phyloP scores from a whole-genome alignment of 2,329 filamentous ascomycete genomes.

The Rhynchosporium secalis region DNA sequence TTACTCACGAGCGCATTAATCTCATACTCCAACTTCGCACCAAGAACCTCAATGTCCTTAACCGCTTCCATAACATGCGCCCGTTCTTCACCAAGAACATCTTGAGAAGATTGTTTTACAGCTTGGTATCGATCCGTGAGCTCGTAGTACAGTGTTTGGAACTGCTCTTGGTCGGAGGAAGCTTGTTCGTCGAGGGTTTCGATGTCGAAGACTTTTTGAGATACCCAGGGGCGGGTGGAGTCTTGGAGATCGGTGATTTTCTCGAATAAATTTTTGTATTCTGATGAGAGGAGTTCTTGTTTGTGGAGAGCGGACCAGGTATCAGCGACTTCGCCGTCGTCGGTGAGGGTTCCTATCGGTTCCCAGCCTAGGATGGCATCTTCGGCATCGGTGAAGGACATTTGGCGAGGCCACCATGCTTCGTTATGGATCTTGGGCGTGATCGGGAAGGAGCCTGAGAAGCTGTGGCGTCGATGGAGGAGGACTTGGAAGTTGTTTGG shows the following conservation, averaged over 20 bases:
- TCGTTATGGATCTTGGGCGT: slow-evolving; percentile 49
- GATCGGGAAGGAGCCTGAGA: slow-evolving; percentile 43
- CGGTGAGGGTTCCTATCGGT: slow-evolving; percentile 48
- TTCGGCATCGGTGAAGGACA: slow-evolving; percentile 75
- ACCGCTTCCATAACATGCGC: slow-evolving; percentile 67
- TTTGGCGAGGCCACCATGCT: slow-evolving; percentile 65
- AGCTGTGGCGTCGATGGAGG: slow-evolving; percentile 64
- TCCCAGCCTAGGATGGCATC: slow-evolving; percentile 72
- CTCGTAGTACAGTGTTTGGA: slow-evolving; percentile 68
- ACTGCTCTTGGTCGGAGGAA: slow-evolving; percentile 61
- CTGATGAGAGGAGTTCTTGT: slow-evolving; percentile 48
- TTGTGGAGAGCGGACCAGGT: slow-evolving; percentile 40
- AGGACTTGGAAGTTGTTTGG: slow-evolving; percentile 47
- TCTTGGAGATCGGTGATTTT: slow-evolving; percentile 53
- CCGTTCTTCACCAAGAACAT: slow-evolving; percentile 69
- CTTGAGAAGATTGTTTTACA: slow-evolving; percentile 65
- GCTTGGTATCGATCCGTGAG: slow-evolving; percentile 69
- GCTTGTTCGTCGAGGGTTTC: slow-evolving; percentile 62
- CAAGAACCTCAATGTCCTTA: slow-evolving; percentile 76
- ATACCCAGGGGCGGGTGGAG: slow-evolving; percentile 61
- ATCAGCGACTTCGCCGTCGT: slow-evolving; percentile 40
- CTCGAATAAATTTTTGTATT: slow-evolving; percentile 56
- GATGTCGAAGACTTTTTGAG: slow-evolving; percentile 55
- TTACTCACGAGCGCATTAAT: slow-evolving; percentile 76
- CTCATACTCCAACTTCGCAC: slow-evolving; percentile 90